These are phyloP conservation scores for Hirschfeldia incana DNA, from an alignment of 345 rosid genomes.

Conservation along the genomic window DNA sequence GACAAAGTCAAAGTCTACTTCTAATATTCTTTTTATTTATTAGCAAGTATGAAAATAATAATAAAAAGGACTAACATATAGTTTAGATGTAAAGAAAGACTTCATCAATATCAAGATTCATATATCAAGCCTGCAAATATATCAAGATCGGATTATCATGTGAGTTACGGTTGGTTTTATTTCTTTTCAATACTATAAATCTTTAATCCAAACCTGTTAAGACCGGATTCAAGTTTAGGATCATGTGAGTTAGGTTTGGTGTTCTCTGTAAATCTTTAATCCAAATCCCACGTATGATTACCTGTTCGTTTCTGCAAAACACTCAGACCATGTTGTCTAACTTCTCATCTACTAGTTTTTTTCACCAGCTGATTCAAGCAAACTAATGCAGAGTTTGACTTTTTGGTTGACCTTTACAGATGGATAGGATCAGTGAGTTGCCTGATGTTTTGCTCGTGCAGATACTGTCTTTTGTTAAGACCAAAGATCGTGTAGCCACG, in stretches of 20 bases:
- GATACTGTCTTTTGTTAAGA: neutral
- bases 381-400: neutral
- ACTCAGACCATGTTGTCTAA: neutral
- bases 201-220: neutral
- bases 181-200: neutral
- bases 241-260: neutral
- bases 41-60: neutral
- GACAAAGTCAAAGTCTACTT: neutral
- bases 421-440: slow-evolving; percentile 10
- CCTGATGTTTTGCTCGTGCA: slow-evolving; percentile 10
- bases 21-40: neutral
- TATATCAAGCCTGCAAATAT: neutral
- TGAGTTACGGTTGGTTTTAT: neutral
- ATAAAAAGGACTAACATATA: neutral
- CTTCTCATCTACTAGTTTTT: neutral
- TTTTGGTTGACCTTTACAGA: neutral
- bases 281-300: neutral
- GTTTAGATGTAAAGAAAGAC: neutral
- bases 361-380: neutral
- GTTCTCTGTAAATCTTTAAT: neutral
- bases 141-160: neutral
- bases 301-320: neutral
- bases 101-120: neutral
- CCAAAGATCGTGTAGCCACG: neutral
- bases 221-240: neutral